Percentiles rank a stretch among this genome's conserved stretches.
Conservation (phyloP, 352 stramenopile genomes). For the Blastocystis sp. region DNA sequence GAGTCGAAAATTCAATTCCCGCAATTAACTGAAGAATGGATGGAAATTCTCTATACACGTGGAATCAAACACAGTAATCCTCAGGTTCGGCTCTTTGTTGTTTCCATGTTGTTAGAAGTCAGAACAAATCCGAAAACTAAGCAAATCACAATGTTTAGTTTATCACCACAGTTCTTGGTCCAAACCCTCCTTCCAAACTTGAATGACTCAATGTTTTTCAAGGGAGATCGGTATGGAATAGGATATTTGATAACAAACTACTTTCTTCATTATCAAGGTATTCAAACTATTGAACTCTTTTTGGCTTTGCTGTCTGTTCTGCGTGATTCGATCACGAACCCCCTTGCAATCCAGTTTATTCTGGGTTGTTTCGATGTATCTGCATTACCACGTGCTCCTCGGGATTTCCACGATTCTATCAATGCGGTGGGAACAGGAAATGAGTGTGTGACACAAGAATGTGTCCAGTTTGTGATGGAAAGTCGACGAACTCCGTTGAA, state of each 20-base stretch:
- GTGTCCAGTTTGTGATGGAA: background rate
- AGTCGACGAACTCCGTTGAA: background rate
- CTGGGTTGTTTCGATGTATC: conserved; percentile 26
- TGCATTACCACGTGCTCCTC: background rate
- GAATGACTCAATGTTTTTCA: conserved; percentile 9
- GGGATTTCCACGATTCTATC: background rate
- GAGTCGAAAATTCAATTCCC: background rate
- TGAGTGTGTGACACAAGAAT: background rate
- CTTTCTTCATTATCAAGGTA: background rate
- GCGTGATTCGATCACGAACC: background rate
- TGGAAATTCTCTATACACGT: conserved; percentile 27
- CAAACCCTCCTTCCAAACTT: background rate
- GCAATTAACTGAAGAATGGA: background rate
- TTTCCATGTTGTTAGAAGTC: background rate
- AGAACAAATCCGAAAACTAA: background rate
- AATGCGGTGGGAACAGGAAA: background rate
- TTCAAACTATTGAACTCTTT: background rate
- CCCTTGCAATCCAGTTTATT: conserved; percentile 19
- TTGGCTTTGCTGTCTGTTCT: background rate
- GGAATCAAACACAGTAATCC: conserved; percentile 14
- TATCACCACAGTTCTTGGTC: background rate
- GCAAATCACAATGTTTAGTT: background rate
- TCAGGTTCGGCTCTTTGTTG: conserved; percentile 10
- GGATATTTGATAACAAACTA: conserved; percentile 5
- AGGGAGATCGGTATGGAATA: background rate